Evolutionary conservation across 495 filamentous ascomycete genomes (phyloP).

Genomic region (Niebla homalea): DNA sequence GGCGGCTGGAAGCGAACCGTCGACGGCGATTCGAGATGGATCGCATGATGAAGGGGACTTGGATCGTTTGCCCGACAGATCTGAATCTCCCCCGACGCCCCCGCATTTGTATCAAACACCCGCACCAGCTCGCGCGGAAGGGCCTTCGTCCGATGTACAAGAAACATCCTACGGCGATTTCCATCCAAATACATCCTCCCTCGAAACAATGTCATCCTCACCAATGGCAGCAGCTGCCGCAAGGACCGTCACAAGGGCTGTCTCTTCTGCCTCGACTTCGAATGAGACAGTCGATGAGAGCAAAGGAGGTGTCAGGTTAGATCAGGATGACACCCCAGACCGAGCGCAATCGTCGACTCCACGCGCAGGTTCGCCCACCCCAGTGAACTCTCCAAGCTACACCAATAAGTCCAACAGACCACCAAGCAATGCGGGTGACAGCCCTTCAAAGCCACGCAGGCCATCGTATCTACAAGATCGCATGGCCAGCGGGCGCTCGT

Average conservation of each 20-base stretch:
- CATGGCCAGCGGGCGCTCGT: slow-evolving; percentile 64
- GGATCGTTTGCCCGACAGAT: slow-evolving; percentile 3
- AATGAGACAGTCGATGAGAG: slow-evolving; percentile 22
- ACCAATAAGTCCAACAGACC: neutral
- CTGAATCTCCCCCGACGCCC: slow-evolving; percentile 29
- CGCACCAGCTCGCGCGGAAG: slow-evolving; percentile 23
- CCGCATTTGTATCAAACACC: slow-evolving; percentile 35
- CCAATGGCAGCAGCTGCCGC: slow-evolving; percentile 52
- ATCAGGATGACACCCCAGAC: slow-evolving; percentile 23
- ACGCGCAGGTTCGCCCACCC: slow-evolving; percentile 11
- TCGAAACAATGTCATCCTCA: slow-evolving; percentile 51
- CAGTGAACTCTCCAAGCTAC: slow-evolving; percentile 5
- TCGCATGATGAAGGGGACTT: neutral
- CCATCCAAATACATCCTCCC: slow-evolving; percentile 36
- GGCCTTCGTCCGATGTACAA: slow-evolving; percentile 14
- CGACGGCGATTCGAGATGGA: neutral
- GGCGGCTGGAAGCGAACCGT: neutral
- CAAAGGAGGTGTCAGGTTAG: slow-evolving; percentile 18
- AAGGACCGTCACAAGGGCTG: slow-evolving; percentile 38
- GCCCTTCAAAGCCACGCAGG: slow-evolving; percentile 20
- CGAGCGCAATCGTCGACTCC: slow-evolving; percentile 12
- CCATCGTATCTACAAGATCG: slow-evolving; percentile 64
- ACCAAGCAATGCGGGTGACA: neutral
- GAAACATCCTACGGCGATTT: slow-evolving; percentile 19
- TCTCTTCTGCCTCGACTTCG: slow-evolving; percentile 31